A percentile compares a stretch with the other conserved stretches of the same genome.
Evolutionary conservation across 306 rosid species (phyloP).

Genomic region (Glycyrrhiza uralensis): DNA sequence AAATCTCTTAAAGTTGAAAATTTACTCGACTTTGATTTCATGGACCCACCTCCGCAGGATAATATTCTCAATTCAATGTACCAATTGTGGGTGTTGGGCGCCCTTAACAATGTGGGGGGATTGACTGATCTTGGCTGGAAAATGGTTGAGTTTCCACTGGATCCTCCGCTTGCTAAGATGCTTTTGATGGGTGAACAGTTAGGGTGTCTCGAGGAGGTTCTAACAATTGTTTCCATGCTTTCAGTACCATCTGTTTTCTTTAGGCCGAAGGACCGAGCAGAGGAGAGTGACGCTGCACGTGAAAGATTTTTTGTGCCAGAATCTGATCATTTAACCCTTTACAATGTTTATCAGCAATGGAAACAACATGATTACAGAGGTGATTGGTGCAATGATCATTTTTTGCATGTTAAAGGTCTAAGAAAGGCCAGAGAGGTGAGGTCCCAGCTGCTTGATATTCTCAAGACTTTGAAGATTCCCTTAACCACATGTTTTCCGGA

Average conservation of each 20-base stretch:
- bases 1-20: constrained; percentile 96
- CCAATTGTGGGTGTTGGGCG: constrained; percentile 98
- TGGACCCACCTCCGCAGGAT: constrained; percentile 99
- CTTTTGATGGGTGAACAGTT: constrained; percentile 83
- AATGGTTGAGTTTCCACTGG: constrained; percentile 97
- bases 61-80: constrained; percentile 98
- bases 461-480: constrained; percentile 82
- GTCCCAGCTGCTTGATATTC: constrained; percentile 87
- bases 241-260: constrained; percentile 97
- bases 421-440: constrained; percentile 95
- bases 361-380: constrained; percentile 93
- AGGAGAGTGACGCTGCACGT: constrained; percentile 98
- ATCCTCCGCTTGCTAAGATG: constrained; percentile 99
- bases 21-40: constrained; percentile 91
- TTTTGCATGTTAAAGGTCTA: constrained; percentile 86
- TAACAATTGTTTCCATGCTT: constrained; percentile 96
- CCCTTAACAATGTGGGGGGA: constrained; percentile 89
- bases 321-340: constrained; percentile 86
- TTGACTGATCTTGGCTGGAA: constrained; percentile 96
- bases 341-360: constrained; percentile 96
- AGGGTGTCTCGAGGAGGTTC: constrained; percentile 79
- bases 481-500: constrained; percentile 73
- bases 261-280: constrained; percentile 91
- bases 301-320: constrained; percentile 90
- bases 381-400: constrained; percentile 98